Evolutionary conservation across 495 filamentous ascomycete species (phyloP).

Genomic region (Cercophora newfieldiana): DNA sequence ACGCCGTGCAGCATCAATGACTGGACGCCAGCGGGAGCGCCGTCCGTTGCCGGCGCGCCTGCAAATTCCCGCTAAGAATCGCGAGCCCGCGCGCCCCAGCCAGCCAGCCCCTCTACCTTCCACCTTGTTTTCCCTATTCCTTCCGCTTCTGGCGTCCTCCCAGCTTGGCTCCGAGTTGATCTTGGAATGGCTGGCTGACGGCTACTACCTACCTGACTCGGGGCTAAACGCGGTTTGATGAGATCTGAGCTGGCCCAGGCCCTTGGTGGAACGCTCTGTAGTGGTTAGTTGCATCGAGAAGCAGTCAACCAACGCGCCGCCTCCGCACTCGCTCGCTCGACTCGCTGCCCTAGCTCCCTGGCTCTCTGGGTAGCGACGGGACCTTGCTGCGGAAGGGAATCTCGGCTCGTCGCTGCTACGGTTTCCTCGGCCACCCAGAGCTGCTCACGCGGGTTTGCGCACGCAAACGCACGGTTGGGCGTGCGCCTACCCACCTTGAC

Average conservation of each 20-base stretch:
- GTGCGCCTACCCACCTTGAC: background rate
- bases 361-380: background rate
- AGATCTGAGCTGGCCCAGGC: background rate
- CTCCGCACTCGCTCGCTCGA: background rate
- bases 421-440: background rate
- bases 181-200: background rate
- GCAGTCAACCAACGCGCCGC: too few relatives aligned
- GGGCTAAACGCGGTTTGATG: background rate
- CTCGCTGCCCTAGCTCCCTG: background rate
- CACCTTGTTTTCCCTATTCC: background rate
- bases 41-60: slow-evolving; percentile 1
- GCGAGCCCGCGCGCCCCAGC: too few relatives aligned
- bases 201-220: background rate
- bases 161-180: background rate
- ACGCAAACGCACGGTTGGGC: background rate
- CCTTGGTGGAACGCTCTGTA: background rate
- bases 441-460: slow-evolving; percentile 3
- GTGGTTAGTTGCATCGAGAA: background rate
- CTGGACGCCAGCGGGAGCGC: background rate
- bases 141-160: background rate
- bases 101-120: background rate
- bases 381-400: background rate
- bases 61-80: background rate
- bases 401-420: slow-evolving; percentile 4
- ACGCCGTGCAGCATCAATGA: background rate